Conservation (phyloP, 176 grass and related monocot species). For the Secale cereale region DNA sequence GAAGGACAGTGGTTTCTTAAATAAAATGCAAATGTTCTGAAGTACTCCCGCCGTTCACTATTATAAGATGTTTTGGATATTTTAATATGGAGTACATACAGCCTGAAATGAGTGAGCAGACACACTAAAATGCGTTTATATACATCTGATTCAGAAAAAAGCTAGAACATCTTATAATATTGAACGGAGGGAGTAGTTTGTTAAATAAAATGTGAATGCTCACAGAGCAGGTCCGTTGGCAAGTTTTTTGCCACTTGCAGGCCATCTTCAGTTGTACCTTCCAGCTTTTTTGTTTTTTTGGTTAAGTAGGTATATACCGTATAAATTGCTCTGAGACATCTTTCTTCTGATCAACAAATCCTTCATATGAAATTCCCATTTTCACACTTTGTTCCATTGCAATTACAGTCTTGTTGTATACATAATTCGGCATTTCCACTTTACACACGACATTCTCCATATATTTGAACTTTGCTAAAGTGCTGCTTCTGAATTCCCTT, state of each 20-base stretch:
- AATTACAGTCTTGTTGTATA: neutral
- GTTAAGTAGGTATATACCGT: neutral
- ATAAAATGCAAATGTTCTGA: neutral
- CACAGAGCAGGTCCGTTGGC: neutral
- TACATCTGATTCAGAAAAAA: too few relatives aligned
- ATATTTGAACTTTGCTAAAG: neutral
- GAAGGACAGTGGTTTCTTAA: neutral
- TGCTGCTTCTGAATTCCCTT: neutral
- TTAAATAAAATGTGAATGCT: neutral
- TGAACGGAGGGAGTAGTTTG: neutral
- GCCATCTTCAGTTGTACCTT: neutral
- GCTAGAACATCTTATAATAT: too few relatives aligned
- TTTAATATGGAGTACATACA: too few relatives aligned
- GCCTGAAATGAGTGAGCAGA: too few relatives aligned
- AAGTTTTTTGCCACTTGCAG: neutral
- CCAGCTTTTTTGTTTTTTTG: neutral
- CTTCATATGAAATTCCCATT: neutral
- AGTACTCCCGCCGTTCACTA: too few relatives aligned
- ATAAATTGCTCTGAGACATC: neutral
- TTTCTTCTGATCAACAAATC: neutral
- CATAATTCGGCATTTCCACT: neutral
- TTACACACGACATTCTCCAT: neutral
- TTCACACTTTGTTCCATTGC: neutral
- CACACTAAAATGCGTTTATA: too few relatives aligned
- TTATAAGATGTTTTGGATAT: too few relatives aligned